Base-by-base conservation (phyloP, 805 yeast species). In the Wickerhamomyces subpelliculosus region DNA sequence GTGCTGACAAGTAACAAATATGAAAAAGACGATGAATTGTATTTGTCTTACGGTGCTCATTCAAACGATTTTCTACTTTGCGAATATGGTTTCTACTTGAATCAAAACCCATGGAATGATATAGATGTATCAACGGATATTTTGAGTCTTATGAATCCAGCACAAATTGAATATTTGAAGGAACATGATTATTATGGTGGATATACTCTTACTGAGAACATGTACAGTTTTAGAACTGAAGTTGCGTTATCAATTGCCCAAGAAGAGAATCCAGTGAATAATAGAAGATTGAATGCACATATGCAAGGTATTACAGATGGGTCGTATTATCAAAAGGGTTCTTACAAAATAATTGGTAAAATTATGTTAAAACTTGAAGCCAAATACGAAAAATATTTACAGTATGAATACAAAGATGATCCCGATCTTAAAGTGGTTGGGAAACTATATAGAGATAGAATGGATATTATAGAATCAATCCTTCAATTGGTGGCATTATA, bases 41-140 rank as follows among this genome's bases (percentile, higher is more conserved):
- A 65, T 48, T 69, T 90, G 46, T 75, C 81, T 36, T 90, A 90
- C 55, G 97, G 97, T 1, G 79, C 96, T 1, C 97, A 90, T 57
- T 77, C 84, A 9, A 88, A 90, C 55, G 87, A 78, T 35, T 85
- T 85, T 46, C 60, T 90, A 25, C 62, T 87, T 9, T 78, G 84
- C 50, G 97, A 90, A 57, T 90, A 90, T 54, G 97, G 97, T 1
- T 90, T 90, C 64, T 67, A 70, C 27, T 57, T 84, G 2, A 54
- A 56, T 0, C 51, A 57, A 1, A 86, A 87, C 53, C 60, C 56
- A 17, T 84, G 89, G 87, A 80, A 86, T 48, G 78, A 64, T 44
- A 55, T 88, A 3, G 94, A 89, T 52, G 53, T 89, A 4, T 60
- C 84, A 1, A 55, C 56, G 0, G 57, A 63, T 27, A 51, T 86